Evolutionary conservation across 257 asterid genomes (phyloP), one percentile per base, ranked within the genome.

Genomic region (Striga asiatica): DNA sequence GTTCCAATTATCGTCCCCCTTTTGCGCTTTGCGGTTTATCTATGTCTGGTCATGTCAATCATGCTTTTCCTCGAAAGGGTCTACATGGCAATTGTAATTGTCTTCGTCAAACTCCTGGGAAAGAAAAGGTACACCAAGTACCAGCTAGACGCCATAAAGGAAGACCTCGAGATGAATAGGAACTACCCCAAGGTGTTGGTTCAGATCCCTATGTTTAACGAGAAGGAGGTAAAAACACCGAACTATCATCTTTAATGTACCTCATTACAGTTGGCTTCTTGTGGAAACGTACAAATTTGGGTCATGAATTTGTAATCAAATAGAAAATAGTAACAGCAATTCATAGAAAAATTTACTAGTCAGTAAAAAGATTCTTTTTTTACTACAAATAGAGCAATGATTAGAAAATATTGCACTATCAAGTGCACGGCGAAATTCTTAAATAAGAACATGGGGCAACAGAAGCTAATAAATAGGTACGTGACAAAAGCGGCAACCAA

Each of bases 201-300:
- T 35, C 93, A 82, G 54, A 75, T 82, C 47, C 93, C 93, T 16
- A 82, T 82, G 88, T 82, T 67, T 50, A 82, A 82, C 6, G 93
- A 82, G 53, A 75, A 69, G 59, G 88, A 82, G 93, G 93, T 79
- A 78, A 34, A 37, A 17, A 57, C 11, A 23, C 54, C 20, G 24
- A 32, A 21, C 39, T 20, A 31, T 42, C 2, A 18, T 51, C 56
- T 28, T 19, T 23, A 6, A 34, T 24, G 21, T 54, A 24, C n/a
- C 24, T 37, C 31, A 45, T 20, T 2, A 29, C 6, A 37, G 43
- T 16, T 38, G 18, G 14, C 17, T 18, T 23, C 22, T 22, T 7
- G 27, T n/a, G 19, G 16, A 60, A 16, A 39, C 32, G 52, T 31
- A 28, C 10, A 58, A 16, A 29, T 17, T 12, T 34, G 46, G 28